Evolutionary conservation across 805 yeast species (phyloP), one percentile per base, ranked within the genome.

Genomic region (Cyberlindnera lachancei): DNA sequence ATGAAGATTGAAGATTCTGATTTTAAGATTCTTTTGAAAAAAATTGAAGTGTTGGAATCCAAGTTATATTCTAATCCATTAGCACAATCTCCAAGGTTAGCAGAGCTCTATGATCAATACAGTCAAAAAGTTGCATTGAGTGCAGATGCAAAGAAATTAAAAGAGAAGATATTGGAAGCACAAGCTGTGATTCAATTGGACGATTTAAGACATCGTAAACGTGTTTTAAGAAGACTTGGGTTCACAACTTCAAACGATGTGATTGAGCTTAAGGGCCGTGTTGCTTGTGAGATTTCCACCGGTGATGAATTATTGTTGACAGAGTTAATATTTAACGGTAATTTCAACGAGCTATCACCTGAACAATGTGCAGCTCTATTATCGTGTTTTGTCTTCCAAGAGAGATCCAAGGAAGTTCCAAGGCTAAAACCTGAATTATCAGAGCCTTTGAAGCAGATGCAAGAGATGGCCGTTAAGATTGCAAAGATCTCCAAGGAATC

Each of bases 341-440:
- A 84, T 16, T 92, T 92, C 64, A 86, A 79, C 48, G 95, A 86
- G 31, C 65, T 92, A 39, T 68, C 77, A 5, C 79, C 95, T 3
- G 95, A 84, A 48, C 96, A 87, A 55, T 78, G 94, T 57, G 96
- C 96, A 10, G 85, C 96, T 0, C 61, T 92, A 33, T 60, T 92
- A 32, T 87, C 96, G 23, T 87, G 96, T 61, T 92, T 90, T 59
- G 96, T 94, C 5, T 92, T 92, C 72, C 96, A 92, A 57, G 99
- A 94, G 55, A 74, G 94, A 51, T 83, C 95, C 25, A 87, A 87
- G 53, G 95, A 84, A 52, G 70, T 76, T 0, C 92, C 95, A 32
- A 73, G 90, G 44, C 65, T 92, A 46, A 77, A 83, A 46, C 87
- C 95, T 0, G 96, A 87, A 45, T 66, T 92, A 31, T 77, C 90